Base-by-base conservation (phyloP, 805 yeast species). In the Myxozyma nipponensis region DNA sequence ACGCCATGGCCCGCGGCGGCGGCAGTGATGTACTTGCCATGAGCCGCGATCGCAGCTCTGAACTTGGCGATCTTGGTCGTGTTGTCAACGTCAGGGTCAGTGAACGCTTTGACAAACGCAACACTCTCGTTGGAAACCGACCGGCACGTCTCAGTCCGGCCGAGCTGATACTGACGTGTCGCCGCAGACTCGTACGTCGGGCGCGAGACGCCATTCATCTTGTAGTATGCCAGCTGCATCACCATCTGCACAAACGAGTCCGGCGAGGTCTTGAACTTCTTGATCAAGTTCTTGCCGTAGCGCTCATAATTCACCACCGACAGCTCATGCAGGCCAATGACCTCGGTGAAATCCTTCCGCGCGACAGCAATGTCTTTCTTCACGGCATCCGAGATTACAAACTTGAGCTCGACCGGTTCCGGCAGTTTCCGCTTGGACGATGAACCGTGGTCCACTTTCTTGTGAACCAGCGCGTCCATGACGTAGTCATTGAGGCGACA, bases 131-230 rank as follows among this genome's bases (percentile, higher is more conserved):
- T 66, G 6, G 95, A 82, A 9, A 87, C 96, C 3, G 88, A 72
- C 63, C 98, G 79, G 55, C 93, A 88, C 22, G 96, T 85, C 70
- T 91, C 98, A 6, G 98, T 91, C 68, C 98, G 81, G 49, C 98
- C 98, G 63, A 79, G 82, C 64, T 81, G 84, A 69, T 76, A 91
- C 66, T 81, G 83, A 69, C 98, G 81, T 1, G 97, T 91, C 19
- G 98, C 87, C 2, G 97, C 96, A 45, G 95, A 83, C 70, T 91
- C 98, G 70, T 91, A 91, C 10, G 97, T 91, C 57, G 97, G 96
- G 64, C 91, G 78, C 47, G 81, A 74, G 47, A 77, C 78, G 21
- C 95, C 95, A 37, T 86, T 77, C 70, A 82, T 74, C 70, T 88
- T 89, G 74, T 73, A 91, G 69, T 88, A 84, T 18, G 95, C 96